These are phyloP conservation scores for Scenedesmus sp. DNA, from an alignment of 163 green algal species.

Conservation along the genomic window DNA sequence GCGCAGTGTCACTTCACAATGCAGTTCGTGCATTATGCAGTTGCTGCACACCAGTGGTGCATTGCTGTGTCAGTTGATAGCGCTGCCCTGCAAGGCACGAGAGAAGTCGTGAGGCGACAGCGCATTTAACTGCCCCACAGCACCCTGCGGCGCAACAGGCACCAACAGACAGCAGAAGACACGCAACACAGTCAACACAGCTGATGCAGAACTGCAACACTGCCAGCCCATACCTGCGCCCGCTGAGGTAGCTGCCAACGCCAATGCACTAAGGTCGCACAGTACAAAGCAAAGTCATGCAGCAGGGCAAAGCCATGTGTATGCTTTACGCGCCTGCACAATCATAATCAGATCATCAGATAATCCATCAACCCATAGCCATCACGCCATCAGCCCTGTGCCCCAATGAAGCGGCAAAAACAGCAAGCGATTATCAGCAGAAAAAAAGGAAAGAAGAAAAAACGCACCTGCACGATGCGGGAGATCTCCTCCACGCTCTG, in stretches of 20 bases:
- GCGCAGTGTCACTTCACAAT: conserved; percentile 50
- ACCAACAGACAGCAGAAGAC: not conserved
- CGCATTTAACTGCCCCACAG: not conserved
- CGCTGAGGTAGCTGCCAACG: not conserved
- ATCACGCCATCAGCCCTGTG: too few relatives aligned
- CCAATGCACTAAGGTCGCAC: not conserved
- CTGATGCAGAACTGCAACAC: not conserved
- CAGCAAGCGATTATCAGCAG: not conserved
- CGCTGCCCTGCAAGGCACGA: not conserved
- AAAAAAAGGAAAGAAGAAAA: not conserved
- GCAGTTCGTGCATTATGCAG: conserved; percentile 52
- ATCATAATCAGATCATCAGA: too few relatives aligned
- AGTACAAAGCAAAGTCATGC: too few relatives aligned
- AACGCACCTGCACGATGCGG: conserved; percentile 55
- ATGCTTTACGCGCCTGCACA: too few relatives aligned
- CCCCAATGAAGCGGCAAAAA: too few relatives aligned
- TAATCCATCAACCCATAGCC: too few relatives aligned
- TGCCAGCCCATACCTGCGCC: too few relatives aligned
- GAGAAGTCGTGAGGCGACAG: not conserved
- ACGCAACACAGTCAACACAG: not conserved
- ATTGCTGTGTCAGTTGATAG: not conserved
- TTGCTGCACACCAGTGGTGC: conserved; percentile 53
- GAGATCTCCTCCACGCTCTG: conserved; percentile 85
- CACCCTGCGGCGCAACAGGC: not conserved
- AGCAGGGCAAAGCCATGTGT: too few relatives aligned